phyloP scores from a whole-genome alignment of 1,284 basidiomycete species.

The Hypsizygus ulmarius region DNA sequence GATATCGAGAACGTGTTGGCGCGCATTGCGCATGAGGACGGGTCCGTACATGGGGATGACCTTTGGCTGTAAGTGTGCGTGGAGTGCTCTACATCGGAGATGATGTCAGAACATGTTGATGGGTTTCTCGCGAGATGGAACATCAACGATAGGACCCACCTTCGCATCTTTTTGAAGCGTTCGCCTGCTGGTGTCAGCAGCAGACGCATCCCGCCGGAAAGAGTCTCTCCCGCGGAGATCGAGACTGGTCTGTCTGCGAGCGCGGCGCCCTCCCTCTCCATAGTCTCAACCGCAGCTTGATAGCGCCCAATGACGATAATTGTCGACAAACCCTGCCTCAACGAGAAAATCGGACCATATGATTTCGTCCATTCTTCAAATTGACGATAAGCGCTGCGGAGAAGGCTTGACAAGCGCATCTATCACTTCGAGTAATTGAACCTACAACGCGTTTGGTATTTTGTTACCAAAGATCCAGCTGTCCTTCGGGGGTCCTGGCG shows the following conservation, averaged over 20 bases:
- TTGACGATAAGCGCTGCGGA: slow-evolving; percentile 39
- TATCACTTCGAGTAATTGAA: background rate
- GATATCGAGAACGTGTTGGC: slow-evolving; percentile 51
- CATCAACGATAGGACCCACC: slow-evolving; percentile 26
- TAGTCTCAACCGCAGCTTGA: slow-evolving; percentile 49
- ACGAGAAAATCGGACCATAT: slow-evolving; percentile 44
- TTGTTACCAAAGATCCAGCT: slow-evolving; percentile 34
- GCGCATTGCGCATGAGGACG: slow-evolving; percentile 44
- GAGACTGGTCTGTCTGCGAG: slow-evolving; percentile 47
- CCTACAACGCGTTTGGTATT: slow-evolving; percentile 37
- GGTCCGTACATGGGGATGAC: slow-evolving; percentile 45
- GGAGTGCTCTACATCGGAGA: slow-evolving; percentile 42
- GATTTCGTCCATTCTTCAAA: slow-evolving; percentile 46
- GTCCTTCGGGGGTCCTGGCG: slow-evolving; percentile 37
- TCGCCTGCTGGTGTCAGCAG: slow-evolving; percentile 43
- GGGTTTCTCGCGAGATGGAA: background rate
- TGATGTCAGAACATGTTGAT: slow-evolving; percentile 11
- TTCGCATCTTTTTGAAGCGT: slow-evolving; percentile 44
- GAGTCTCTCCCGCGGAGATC: slow-evolving; percentile 48
- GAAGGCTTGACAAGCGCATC: background rate
- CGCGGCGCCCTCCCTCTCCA: slow-evolving; percentile 51
- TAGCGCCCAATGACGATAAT: slow-evolving; percentile 40
- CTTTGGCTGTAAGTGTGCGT: slow-evolving; percentile 51
- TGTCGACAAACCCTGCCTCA: slow-evolving; percentile 37
- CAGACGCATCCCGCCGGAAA: slow-evolving; percentile 46